Conservation (phyloP, 345 rosid species). For the Zanthoxylum bungeanum region DNA sequence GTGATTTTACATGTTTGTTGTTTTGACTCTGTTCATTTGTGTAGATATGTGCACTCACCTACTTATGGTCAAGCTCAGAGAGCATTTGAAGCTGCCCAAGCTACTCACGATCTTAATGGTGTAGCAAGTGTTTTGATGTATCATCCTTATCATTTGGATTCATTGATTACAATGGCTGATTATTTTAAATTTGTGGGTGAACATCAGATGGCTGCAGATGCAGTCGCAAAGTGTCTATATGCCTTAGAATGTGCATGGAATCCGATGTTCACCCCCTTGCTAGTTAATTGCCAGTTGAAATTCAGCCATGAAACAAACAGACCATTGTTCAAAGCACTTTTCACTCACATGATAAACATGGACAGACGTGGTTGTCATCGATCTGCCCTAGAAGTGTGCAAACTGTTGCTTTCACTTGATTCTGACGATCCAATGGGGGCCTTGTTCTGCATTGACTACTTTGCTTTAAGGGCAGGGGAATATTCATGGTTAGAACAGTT, state of each 20-base stretch:
- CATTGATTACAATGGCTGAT: conserved; percentile 91
- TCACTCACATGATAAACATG: conserved; percentile 85
- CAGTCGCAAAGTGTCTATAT: conserved; percentile 72
- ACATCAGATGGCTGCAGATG: conserved; percentile 84
- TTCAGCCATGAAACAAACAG: conserved; percentile 70
- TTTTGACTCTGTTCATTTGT: neutral
- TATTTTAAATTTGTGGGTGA: conserved; percentile 82
- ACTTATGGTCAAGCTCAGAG: conserved; percentile 72
- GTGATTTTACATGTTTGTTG: conserved; percentile 1
- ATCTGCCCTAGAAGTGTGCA: conserved; percentile 89
- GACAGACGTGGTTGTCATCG: conserved; percentile 90
- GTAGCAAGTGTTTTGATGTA: conserved; percentile 61
- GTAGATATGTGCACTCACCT: conserved; percentile 58
- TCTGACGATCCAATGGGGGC: conserved; percentile 83
- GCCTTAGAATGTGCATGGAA: conserved; percentile 92
- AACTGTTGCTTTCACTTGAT: conserved; percentile 74
- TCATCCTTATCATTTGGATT: conserved; percentile 84
- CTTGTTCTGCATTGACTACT: conserved; percentile 86
- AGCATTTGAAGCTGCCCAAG: conserved; percentile 79
- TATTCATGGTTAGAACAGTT: conserved; percentile 77
- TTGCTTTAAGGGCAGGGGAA: conserved; percentile 82
- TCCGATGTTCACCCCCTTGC: conserved; percentile 76
- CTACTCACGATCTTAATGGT: conserved; percentile 77
- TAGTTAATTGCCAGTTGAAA: conserved; percentile 71
- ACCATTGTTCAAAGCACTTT: conserved; percentile 70